Percentiles rank a stretch among this genome's conserved stretches.
Conservation (phyloP, 163 green algal species). For the Chlorella variabilis region DNA sequence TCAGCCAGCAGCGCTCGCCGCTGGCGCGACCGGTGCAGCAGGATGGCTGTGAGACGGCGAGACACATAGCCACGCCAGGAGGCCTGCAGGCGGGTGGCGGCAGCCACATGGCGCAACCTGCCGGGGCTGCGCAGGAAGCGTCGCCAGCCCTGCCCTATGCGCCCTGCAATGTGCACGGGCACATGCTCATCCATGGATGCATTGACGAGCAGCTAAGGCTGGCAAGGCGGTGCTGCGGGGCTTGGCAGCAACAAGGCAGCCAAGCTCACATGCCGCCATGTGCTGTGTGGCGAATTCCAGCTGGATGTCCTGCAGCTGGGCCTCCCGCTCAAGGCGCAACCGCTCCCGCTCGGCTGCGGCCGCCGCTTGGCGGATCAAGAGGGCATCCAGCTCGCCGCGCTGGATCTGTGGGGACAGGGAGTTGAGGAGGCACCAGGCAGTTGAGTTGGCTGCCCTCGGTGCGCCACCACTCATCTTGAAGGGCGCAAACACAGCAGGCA, state of each 20-base stretch:
- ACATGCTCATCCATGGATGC: too few species aligned
- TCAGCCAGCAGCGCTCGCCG: slow-evolving; percentile 4
- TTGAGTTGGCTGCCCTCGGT: too few species aligned
- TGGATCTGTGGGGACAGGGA: background rate
- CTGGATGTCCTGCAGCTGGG: slow-evolving; percentile 10
- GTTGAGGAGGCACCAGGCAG: background rate
- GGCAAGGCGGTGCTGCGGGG: too few species aligned
- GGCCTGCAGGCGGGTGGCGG: slow-evolving; percentile 6
- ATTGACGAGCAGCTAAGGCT: too few species aligned
- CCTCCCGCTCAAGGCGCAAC: background rate
- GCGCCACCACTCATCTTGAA: too few species aligned
- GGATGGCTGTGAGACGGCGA: background rate
- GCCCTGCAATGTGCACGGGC: too few species aligned
- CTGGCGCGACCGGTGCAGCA: background rate
- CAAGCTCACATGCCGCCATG: slow-evolving; percentile 25
- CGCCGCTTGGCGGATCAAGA: slow-evolving; percentile 33
- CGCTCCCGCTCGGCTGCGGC: slow-evolving; percentile 14
- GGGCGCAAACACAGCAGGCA: too few species aligned
- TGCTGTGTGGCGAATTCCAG: slow-evolving; percentile 5
- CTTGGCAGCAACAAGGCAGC: too few species aligned
- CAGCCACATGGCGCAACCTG: background rate
- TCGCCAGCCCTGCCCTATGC: slow-evolving; percentile 9
- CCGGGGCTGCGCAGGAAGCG: slow-evolving; percentile 7
- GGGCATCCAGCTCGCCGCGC: slow-evolving; percentile 4
- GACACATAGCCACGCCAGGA: slow-evolving; percentile 8